These are phyloP conservation scores for Mortierella polycephala DNA, from an alignment of 371 early-diverging fungal species.

Conservation along the genomic window DNA sequence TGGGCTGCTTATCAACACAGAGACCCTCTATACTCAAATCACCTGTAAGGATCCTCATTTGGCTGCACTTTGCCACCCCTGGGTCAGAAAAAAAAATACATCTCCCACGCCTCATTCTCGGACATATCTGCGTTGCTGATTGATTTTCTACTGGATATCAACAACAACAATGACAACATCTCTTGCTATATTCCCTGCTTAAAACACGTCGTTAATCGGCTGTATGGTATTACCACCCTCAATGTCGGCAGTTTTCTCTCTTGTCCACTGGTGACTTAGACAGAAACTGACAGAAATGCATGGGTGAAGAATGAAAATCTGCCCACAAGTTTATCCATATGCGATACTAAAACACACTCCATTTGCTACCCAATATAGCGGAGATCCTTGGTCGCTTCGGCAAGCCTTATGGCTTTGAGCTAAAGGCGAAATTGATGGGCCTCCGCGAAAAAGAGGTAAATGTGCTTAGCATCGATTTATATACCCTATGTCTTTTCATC, in stretches of 20 bases:
- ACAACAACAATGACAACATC: too few species aligned
- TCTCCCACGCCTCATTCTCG: too few species aligned
- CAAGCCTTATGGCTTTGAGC: conserved; percentile 78
- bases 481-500: neutral
- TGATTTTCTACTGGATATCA: too few species aligned
- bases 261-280: too few species aligned
- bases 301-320: too few species aligned
- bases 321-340: neutral
- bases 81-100: neutral
- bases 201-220: too few species aligned
- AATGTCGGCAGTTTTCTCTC: too few species aligned
- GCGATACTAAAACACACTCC: neutral
- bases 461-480: neutral
- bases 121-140: too few species aligned
- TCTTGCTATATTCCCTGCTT: too few species aligned
- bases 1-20: conserved; percentile 83
- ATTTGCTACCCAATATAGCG: conserved; percentile 44
- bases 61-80: neutral
- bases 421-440: conserved; percentile 89
- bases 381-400: conserved; percentile 74
- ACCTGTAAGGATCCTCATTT: conserved; percentile 60
- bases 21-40: conserved; percentile 89
- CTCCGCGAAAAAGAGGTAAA: conserved; percentile 70
- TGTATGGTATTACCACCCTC: too few species aligned
- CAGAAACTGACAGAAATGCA: too few species aligned